Percentiles rank a stretch among this genome's conserved stretches.
phyloP scores from a whole-genome alignment of 495 filamentous ascomycete species.

The Penicillium diatomitis region DNA sequence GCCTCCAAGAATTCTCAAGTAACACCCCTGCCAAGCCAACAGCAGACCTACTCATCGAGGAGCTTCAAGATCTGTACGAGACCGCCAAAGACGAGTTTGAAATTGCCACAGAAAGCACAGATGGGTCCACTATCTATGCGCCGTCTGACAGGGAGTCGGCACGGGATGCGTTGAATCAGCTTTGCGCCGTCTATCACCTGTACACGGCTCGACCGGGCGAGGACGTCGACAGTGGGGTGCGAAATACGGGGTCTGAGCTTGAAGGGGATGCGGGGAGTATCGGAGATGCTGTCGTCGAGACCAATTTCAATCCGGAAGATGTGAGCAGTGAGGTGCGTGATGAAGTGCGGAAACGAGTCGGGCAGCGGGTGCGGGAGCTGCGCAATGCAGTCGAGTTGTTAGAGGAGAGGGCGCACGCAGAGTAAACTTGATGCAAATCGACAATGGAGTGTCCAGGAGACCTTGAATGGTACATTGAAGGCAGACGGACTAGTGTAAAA shows the following conservation, averaged over 20 bases:
- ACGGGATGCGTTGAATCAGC: slow-evolving; percentile 33
- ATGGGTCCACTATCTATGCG: slow-evolving; percentile 35
- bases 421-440: slow-evolving; percentile 10
- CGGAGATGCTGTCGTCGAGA: slow-evolving; percentile 12
- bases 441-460: neutral
- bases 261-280: neutral
- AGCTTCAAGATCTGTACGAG: slow-evolving; percentile 36
- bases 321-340: slow-evolving; percentile 19
- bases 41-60: slow-evolving; percentile 32
- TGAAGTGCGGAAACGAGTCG: slow-evolving; percentile 33
- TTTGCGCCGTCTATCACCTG: slow-evolving; percentile 26
- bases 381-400: slow-evolving; percentile 31
- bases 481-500: too few relatives aligned
- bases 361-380: slow-evolving; percentile 35
- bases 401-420: slow-evolving; percentile 31
- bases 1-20: neutral
- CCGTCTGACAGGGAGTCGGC: slow-evolving; percentile 39
- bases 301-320: slow-evolving; percentile 25
- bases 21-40: slow-evolving; percentile 12
- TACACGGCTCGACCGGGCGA: slow-evolving; percentile 20
- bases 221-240: neutral
- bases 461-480: too few relatives aligned
- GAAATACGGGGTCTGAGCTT: neutral
- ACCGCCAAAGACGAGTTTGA: slow-evolving; percentile 40
- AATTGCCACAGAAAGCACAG: slow-evolving; percentile 39